Conservation (phyloP, 2,329 filamentous ascomycete species). For the Phoma sp. region DNA sequence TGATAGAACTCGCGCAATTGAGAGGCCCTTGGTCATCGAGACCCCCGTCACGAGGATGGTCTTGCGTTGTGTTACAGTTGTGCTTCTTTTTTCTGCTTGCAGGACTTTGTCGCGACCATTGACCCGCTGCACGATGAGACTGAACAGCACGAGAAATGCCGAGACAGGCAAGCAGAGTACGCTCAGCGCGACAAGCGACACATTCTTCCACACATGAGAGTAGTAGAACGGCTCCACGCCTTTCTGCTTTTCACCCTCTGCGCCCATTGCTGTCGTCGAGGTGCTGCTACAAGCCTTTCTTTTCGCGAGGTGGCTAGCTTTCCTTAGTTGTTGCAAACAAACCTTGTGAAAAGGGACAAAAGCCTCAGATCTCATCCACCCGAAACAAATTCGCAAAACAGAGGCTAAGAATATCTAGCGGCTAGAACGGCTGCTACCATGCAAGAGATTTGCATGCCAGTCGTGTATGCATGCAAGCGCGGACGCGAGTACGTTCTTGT, state of each 20-base stretch:
- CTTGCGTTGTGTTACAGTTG: slow-evolving; percentile 40
- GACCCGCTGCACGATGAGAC: slow-evolving; percentile 32
- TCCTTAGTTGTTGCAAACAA: slow-evolving; percentile 14
- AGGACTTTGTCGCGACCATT: slow-evolving; percentile 23
- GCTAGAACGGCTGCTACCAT: slow-evolving; percentile 20
- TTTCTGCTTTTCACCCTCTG: slow-evolving; percentile 11
- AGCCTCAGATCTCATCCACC: slow-evolving; percentile 6
- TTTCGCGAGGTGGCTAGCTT: slow-evolving; percentile 3
- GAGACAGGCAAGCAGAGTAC: slow-evolving; percentile 57
- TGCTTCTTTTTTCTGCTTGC: slow-evolving; percentile 20
- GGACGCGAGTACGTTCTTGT: slow-evolving; percentile 17
- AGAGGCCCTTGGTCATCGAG: slow-evolving; percentile 73
- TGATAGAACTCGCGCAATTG: slow-evolving; percentile 70
- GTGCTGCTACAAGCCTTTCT: slow-evolving; percentile 3
- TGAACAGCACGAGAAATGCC: slow-evolving; percentile 35
- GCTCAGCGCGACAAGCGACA: slow-evolving; percentile 54
- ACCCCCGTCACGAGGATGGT: slow-evolving; percentile 75
- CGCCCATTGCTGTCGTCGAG: slow-evolving; percentile 16
- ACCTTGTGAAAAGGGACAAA: slow-evolving; percentile 15
- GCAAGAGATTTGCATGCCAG: slow-evolving; percentile 8
- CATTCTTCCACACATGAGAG: slow-evolving; percentile 57
- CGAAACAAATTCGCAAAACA: slow-evolving; percentile 2
- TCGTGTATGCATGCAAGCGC: slow-evolving; percentile 24
- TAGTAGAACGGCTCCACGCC: slow-evolving; percentile 34
- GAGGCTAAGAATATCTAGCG: slow-evolving; percentile 12